phyloP scores from a whole-genome alignment of 2,329 filamentous ascomycete species.

The Ampelomyces quisqualis region DNA sequence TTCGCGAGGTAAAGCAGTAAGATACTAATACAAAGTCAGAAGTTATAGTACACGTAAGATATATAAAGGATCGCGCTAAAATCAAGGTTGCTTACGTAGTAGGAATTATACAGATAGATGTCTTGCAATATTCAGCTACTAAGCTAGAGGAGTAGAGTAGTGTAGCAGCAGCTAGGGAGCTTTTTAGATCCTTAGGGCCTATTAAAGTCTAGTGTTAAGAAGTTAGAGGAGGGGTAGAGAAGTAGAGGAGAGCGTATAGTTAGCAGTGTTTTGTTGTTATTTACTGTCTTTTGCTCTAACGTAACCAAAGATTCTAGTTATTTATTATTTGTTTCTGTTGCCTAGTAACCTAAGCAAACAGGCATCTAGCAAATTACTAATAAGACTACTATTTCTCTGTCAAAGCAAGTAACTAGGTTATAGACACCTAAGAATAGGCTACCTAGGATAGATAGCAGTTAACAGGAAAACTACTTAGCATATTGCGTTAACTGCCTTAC shows the following conservation, averaged over 20 bases:
- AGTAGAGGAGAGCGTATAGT: too few relatives aligned
- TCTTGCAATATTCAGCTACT: not conserved
- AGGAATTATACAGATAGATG: not conserved
- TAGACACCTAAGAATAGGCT: too few relatives aligned
- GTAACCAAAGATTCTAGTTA: not conserved
- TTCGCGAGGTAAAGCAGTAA: not conserved
- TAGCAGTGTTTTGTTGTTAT: not conserved
- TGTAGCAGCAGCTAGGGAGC: not conserved
- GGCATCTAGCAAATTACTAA: not conserved
- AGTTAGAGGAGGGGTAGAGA: not conserved
- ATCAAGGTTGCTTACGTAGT: not conserved
- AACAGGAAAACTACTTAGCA: too few relatives aligned
- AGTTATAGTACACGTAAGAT: not conserved
- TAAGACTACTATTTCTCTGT: not conserved
- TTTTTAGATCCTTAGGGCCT: not conserved
- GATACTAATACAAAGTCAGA: not conserved
- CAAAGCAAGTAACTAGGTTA: not conserved
- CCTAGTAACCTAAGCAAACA: not conserved
- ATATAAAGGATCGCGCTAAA: not conserved
- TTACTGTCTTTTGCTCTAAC: not conserved
- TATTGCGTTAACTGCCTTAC: too few relatives aligned
- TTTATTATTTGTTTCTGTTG: not conserved
- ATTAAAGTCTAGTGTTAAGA: not conserved
- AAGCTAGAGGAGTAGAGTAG: not conserved
- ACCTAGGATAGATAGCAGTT: too few relatives aligned